These are phyloP conservation scores for Alternaria alternata DNA, from an alignment of 2,329 filamentous ascomycete species.

Conservation along the genomic window DNA sequence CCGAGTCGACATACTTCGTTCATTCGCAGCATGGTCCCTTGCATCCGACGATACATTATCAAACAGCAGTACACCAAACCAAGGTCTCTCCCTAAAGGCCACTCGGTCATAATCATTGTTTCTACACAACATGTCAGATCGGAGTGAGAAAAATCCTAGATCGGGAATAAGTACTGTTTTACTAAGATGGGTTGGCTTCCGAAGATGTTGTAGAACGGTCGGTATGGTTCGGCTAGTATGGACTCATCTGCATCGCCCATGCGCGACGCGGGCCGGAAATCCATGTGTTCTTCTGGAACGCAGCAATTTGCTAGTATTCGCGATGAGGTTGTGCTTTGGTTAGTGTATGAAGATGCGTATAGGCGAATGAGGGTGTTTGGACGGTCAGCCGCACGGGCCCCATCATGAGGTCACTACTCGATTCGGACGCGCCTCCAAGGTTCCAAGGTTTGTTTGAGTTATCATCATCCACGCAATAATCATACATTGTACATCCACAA, in stretches of 20 bases:
- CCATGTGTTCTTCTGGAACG: conserved; percentile 26
- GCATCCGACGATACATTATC: conserved; percentile 78
- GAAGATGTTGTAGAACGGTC: conserved; percentile 62
- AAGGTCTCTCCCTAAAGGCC: conserved; percentile 68
- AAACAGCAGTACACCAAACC: conserved; percentile 74
- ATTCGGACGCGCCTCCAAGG: conserved; percentile 1
- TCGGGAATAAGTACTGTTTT: conserved; percentile 45
- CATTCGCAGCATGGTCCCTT: conserved; percentile 80
- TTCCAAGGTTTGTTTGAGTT: not conserved
- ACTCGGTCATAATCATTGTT: conserved; percentile 52
- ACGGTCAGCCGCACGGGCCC: conserved; percentile 9
- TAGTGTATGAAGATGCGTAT: not conserved
- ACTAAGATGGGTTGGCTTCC: conserved; percentile 58
- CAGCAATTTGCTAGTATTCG: not conserved
- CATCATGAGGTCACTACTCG: conserved; percentile 17
- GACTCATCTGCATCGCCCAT: conserved; percentile 43
- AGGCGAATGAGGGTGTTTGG: not conserved
- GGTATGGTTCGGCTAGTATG: conserved; percentile 53
- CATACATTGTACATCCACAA: not conserved
- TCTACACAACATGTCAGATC: conserved; percentile 30
- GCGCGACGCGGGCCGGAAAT: conserved; percentile 38
- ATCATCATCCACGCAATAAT: conserved; percentile 3
- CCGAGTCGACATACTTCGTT: conserved; percentile 62
- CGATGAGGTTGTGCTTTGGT: not conserved
- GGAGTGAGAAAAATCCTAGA: accelerated